Base-by-base conservation (phyloP, 331 rosid genomes). In the Pyrus hybrid region DNA sequence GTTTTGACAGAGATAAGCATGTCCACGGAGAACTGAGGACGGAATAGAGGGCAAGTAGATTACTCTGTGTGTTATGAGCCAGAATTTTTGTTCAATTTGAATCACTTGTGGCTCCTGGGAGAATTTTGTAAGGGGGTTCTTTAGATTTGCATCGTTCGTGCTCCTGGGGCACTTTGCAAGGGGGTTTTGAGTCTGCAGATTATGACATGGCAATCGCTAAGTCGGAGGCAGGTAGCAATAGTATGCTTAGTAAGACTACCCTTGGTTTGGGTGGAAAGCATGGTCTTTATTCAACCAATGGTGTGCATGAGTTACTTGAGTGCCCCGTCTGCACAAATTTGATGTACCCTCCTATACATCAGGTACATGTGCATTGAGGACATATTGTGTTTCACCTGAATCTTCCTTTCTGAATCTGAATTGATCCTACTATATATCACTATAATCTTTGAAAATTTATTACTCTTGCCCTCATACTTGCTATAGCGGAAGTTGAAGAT, bases 281-380 rank as follows among this genome's bases (percentile, higher is more conserved):
- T 37, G 88, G 86, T 76, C 57, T 80, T 54, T 83, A 80, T 84
- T 85, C 98, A 49, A 86, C 92, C 76, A 92, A 90, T 81, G 97
- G 91, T 1, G 96, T 92, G 81, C 87, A 87, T 30, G 97, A 94
- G 80, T 84, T 94, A 72, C 97, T 94, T 4, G 91, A 88, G 77
- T 94, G 99, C 78, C 90, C 97, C 33, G 95, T 89, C 72, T 94
- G 99, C 88, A 85, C 82, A 35, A 87, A 83, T 71, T 77, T 90
- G 86, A 94, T 94, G 97, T 90, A 94, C 86, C 99, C 97, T 57
- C 99, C 96, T 67, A 94, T 94, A 75, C 88, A 90, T 87, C 99
- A 94, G 96, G 99, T 90, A 63, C 75, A 66, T 57, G 70, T 63
- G 14, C 66, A 61, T 26, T 69, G 21, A 43, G 32, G 33, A 20